Conservation (phyloP, 495 filamentous ascomycete species). For the Cercophora newfieldiana region DNA sequence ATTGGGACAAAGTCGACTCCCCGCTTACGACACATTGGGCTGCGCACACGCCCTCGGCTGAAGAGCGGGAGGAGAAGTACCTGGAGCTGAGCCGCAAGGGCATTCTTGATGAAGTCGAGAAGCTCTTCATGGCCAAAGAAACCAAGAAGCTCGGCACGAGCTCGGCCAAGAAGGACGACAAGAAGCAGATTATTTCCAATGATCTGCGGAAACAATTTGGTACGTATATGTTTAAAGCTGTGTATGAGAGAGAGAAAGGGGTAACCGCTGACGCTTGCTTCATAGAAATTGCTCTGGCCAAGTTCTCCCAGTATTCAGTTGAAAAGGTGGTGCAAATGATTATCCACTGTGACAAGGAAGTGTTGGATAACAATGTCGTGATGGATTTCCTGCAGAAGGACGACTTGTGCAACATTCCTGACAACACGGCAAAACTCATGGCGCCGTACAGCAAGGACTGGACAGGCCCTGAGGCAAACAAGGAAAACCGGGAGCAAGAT, state of each 20-base stretch:
- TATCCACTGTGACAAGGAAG: conserved; percentile 89
- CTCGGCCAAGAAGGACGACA: conserved; percentile 74
- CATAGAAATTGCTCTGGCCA: conserved; percentile 85
- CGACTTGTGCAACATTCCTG: conserved; percentile 86
- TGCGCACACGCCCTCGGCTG: conserved; percentile 71
- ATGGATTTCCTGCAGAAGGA: conserved; percentile 96
- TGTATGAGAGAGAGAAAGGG: too few relatives aligned
- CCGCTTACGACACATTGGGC: conserved; percentile 97
- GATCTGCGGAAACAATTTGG: conserved; percentile 87
- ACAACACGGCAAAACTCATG: conserved; percentile 87
- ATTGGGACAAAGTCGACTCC: conserved; percentile 98
- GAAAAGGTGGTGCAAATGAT: conserved; percentile 90
- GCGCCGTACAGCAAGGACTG: conserved; percentile 95
- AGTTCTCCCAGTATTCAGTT: conserved; percentile 76
- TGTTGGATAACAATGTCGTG: conserved; percentile 89
- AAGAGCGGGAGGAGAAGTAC: conserved; percentile 93
- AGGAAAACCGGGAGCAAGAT: conserved; percentile 80
- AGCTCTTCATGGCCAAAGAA: conserved; percentile 95
- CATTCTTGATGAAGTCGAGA: conserved; percentile 95
- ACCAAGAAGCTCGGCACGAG: conserved; percentile 77
- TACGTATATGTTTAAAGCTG: too few relatives aligned
- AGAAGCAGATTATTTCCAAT: conserved; percentile 94
- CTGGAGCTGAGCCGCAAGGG: conserved; percentile 87
- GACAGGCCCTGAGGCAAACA: conserved; percentile 84
- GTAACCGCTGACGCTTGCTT: conserved; percentile 23